Conservation (phyloP, 495 filamentous ascomycete species). For the Penicillium alfredii region DNA sequence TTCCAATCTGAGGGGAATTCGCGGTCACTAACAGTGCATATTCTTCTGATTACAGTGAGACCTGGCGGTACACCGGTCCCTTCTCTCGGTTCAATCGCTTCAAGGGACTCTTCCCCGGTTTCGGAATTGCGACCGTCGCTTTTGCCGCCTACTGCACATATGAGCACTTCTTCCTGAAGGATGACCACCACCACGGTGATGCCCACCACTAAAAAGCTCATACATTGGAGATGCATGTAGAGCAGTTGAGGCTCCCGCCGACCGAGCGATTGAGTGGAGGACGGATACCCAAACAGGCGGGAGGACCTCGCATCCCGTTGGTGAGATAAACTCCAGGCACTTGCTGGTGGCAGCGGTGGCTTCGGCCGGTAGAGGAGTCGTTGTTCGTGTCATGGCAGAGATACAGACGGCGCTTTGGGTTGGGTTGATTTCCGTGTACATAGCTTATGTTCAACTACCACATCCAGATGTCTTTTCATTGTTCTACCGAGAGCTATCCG, state of each 20-base stretch:
- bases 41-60: conserved; percentile 60
- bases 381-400: conserved; percentile 8
- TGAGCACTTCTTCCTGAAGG: conserved; percentile 78
- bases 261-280: conserved; percentile 15
- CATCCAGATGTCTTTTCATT: conserved; percentile 24
- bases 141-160: conserved; percentile 85
- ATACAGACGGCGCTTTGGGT: conserved; percentile 30
- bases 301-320: conserved; percentile 12
- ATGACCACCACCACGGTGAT: conserved; percentile 62
- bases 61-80: conserved; percentile 87
- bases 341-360: conserved; percentile 8
- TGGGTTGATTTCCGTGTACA: conserved; percentile 41
- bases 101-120: conserved; percentile 74
- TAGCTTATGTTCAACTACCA: conserved; percentile 37
- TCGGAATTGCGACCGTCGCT: conserved; percentile 85
- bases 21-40: conserved; percentile 15
- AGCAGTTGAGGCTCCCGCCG: conserved; percentile 8
- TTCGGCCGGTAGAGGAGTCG: conserved; percentile 2
- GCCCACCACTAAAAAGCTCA: conserved; percentile 31
- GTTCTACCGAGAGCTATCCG: too few species aligned
- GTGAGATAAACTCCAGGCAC: conserved; percentile 8
- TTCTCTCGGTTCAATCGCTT: conserved; percentile 89
- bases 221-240: neutral
- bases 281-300: conserved; percentile 27
- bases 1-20: neutral